Evolutionary conservation across 1,284 basidiomycete species (phyloP), one percentile per base, ranked within the genome.

Genomic region (Moesziomyces parantarcticus): DNA sequence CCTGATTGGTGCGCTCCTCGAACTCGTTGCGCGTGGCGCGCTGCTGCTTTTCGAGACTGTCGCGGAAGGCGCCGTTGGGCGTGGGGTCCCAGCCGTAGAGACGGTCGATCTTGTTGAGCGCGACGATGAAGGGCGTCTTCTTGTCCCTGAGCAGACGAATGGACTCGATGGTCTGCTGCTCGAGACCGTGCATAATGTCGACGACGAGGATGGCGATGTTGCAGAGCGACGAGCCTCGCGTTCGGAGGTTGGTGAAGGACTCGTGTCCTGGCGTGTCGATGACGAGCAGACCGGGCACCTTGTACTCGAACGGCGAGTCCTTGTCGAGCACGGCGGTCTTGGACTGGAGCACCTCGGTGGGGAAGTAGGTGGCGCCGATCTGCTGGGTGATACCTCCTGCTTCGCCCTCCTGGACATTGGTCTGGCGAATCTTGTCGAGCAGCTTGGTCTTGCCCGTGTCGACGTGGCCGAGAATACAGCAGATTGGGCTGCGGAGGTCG

Each of bases 331-430:
- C 94, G 20, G 87, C 87, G 1, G 96, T 98, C 88, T 99, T 99
- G 58, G 89, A 89, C 85, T 91, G 90, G 84, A 99, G 97, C 8
- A 94, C 94, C n/a, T 95, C 92, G 50, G 92, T 91, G 48, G 97
- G 97, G 90, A 99, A 99, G 88, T 97, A 99, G 0, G 97, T 99
- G n/a, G 97, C 97, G 88, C 97, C 97, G 77, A 99, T 99, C 84
- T 99, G 97, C 86, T 99, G 97, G 0, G 97, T 99, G 84, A 99
- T 99, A 87, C 97, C 97, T 83, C 97, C 97, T 2, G 97, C 97
- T 88, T 99, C 97, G 63, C 97, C 97, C 85, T 97, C 96, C 87
- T 99, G 96, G 20, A 99, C 97, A 79, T 98, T 98, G 9, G 96
- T 99, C 91, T 99, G 96, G 79, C 97, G 94, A 84, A 99, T 98